These are phyloP conservation scores for Flaveria brownii DNA, from an alignment of 129 eudicot species.

Conservation along the genomic window DNA sequence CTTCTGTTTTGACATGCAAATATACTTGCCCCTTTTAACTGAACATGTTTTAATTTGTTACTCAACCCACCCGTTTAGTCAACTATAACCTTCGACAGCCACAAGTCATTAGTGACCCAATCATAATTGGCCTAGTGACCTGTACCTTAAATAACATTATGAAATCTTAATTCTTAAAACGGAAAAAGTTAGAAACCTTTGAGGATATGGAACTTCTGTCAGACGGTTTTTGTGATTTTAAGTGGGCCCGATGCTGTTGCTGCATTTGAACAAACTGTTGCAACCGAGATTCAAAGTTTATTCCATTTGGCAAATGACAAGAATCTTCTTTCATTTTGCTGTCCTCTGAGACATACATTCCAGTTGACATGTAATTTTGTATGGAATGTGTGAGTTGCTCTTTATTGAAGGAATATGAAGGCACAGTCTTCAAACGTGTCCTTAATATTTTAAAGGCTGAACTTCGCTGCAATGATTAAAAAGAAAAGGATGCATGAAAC, in stretches of 20 bases:
- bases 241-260: constrained; percentile 66
- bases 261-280: constrained; percentile 74
- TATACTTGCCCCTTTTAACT: not conserved
- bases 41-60: too few relatives aligned
- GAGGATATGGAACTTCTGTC: constrained; percentile 44
- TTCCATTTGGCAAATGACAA: constrained; percentile 43
- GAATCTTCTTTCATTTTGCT: constrained; percentile 36
- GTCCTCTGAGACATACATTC: constrained; percentile 12
- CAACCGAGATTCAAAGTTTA: constrained; percentile 66
- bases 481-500: not conserved
- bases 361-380: too few relatives aligned
- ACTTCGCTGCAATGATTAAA: constrained; percentile 71
- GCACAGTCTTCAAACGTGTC: constrained; percentile 89
- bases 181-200: constrained; percentile 46
- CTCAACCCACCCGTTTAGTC: not conserved
- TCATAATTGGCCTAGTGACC: not conserved
- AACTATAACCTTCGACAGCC: not conserved
- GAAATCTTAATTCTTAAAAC: not conserved
- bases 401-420: constrained; percentile 52
- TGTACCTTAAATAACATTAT: not conserved
- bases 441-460: constrained; percentile 85
- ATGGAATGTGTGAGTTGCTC: too few relatives aligned
- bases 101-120: not conserved
- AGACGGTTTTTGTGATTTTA: constrained; percentile 52
- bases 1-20: too few relatives aligned